These are phyloP conservation scores for Thermomyces lanuginosus DNA, from an alignment of 2,329 filamentous ascomycete genomes.

Conservation along the genomic window DNA sequence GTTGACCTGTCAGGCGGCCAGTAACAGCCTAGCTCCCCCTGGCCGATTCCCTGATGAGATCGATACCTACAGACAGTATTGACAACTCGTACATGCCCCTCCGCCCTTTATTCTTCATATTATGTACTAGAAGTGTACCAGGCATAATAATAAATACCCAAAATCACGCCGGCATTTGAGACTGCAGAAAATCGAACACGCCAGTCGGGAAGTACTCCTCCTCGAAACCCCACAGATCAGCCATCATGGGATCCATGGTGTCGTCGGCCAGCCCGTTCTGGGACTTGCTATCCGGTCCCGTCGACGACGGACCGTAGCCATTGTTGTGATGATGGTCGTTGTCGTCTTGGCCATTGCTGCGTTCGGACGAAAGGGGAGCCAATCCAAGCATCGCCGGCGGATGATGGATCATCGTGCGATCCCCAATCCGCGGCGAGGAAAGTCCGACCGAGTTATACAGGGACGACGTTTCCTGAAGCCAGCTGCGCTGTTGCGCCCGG, in stretches of 20 bases:
- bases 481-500: conserved; percentile 9
- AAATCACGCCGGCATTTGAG: conserved; percentile 26
- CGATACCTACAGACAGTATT: too few relatives aligned
- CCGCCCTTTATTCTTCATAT: too few relatives aligned
- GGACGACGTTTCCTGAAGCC: conserved; percentile 14
- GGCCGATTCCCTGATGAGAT: too few relatives aligned
- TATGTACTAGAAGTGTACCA: too few relatives aligned
- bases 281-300: conserved; percentile 8
- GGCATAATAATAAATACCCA: too few relatives aligned
- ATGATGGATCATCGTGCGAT: conserved; percentile 21
- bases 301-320: conserved; percentile 10
- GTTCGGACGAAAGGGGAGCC: conserved; percentile 23
- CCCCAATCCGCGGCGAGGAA: conserved; percentile 22
- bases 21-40: too few relatives aligned
- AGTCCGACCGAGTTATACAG: conserved; percentile 23
- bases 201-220: conserved; percentile 28
- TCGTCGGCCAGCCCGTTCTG: conserved; percentile 21
- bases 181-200: conserved; percentile 26
- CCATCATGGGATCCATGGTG: conserved; percentile 25
- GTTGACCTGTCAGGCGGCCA: too few relatives aligned
- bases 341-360: conserved; percentile 8
- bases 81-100: too few relatives aligned
- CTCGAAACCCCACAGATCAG: conserved; percentile 25
- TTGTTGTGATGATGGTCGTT: conserved; percentile 8
- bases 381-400: conserved; percentile 22